phyloP scores from a whole-genome alignment of 805 yeast species.

The Barnettozyma vustinii region DNA sequence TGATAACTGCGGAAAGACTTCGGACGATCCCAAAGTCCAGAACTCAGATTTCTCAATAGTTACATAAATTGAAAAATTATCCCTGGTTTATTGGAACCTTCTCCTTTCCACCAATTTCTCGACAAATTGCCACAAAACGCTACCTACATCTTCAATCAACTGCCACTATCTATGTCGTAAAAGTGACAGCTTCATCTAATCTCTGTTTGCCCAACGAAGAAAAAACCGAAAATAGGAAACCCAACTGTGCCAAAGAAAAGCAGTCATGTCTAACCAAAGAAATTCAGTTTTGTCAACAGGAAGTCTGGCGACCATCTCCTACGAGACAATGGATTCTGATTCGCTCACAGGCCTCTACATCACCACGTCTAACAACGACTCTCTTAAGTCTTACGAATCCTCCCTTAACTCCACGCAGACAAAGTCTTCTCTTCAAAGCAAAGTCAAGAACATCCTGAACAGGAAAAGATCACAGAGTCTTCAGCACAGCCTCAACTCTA shows the following conservation, averaged over 20 bases:
- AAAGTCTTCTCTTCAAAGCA: slow-evolving; percentile 7
- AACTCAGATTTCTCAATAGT: background rate
- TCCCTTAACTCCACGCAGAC: slow-evolving; percentile 18
- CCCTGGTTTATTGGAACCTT: background rate
- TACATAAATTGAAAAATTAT: background rate
- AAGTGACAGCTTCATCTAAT: background rate
- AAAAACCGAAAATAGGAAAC: too few species aligned
- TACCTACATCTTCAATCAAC: background rate
- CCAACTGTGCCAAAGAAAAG: background rate
- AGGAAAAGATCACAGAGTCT: slow-evolving; percentile 17
- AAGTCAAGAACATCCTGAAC: slow-evolving; percentile 8
- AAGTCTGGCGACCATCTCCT: background rate
- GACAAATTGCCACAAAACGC: background rate
- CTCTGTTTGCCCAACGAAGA: background rate
- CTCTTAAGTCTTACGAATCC: slow-evolving; percentile 20
- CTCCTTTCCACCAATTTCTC: background rate
- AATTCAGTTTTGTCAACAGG: background rate
- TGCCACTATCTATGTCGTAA: background rate
- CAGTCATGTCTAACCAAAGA: background rate
- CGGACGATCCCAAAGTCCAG: background rate
- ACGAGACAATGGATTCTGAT: background rate
- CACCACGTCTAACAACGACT: slow-evolving; percentile 20
- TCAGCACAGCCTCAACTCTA: background rate
- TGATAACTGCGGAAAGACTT: background rate
- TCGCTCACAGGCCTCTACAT: slow-evolving; percentile 7